Evolutionary conservation across 2,329 filamentous ascomycete species (phyloP).

Genomic region (Pleoardoris graminearum): DNA sequence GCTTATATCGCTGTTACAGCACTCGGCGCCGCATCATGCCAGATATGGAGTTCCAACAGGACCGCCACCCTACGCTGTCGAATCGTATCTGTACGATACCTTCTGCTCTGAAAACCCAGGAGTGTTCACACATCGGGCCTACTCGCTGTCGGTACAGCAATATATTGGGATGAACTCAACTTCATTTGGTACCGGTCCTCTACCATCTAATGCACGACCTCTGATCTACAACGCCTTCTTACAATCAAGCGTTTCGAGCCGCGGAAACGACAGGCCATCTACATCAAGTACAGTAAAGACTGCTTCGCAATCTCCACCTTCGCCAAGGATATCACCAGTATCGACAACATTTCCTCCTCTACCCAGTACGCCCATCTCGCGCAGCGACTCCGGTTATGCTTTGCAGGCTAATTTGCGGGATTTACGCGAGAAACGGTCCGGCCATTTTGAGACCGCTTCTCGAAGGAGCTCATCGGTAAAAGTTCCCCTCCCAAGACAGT

Average conservation of each 20-base stretch:
- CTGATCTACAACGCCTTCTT: constrained; percentile 92
- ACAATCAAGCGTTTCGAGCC: constrained; percentile 69
- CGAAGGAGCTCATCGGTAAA: constrained; percentile 81
- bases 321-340: constrained; percentile 70
- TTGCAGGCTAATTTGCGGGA: constrained; percentile 82
- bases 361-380: constrained; percentile 77
- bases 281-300: constrained; percentile 44
- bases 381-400: constrained; percentile 89
- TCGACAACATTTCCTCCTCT: constrained; percentile 77
- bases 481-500: constrained; percentile 8
- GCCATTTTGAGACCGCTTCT: constrained; percentile 81
- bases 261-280: constrained; percentile 70
- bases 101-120: constrained; percentile 85
- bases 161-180: constrained; percentile 89
- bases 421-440: constrained; percentile 89
- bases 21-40: constrained; percentile 86
- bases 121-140: constrained; percentile 73
- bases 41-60: constrained; percentile 85
- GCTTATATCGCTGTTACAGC: constrained; percentile 81
- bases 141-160: constrained; percentile 74
- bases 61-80: constrained; percentile 88
- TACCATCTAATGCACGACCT: constrained; percentile 55
- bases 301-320: constrained; percentile 56
- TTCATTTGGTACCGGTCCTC: constrained; percentile 73
- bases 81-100: constrained; percentile 87